phyloP scores from a whole-genome alignment of 2,329 filamentous ascomycete genomes.

The Westerdykella sp. region DNA sequence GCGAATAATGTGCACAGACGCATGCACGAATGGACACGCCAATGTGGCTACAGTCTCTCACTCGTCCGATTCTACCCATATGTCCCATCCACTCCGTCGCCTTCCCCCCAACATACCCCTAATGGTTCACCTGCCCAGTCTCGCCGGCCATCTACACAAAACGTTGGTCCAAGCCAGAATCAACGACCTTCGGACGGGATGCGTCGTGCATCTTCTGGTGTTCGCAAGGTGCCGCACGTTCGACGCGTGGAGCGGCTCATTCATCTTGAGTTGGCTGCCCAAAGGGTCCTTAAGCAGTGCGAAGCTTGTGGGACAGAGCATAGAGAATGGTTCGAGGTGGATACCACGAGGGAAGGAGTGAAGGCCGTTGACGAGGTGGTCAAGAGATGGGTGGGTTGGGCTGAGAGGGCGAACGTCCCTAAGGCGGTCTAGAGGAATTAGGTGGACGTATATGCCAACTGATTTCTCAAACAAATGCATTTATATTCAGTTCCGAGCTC shows the following conservation, averaged over 20 bases:
- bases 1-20: slow-evolving; percentile 81
- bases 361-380: slow-evolving; percentile 66
- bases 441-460: no score
- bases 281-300: slow-evolving; percentile 59
- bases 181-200: slow-evolving; percentile 7
- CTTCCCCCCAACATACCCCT: slow-evolving; percentile 20
- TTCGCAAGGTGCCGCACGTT: slow-evolving; percentile 72
- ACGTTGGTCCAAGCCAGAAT: not conserved
- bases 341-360: slow-evolving; percentile 65
- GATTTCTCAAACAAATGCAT: no score
- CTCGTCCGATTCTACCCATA: slow-evolving; percentile 92
- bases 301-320: slow-evolving; percentile 76
- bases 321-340: slow-evolving; percentile 91
- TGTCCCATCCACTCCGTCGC: slow-evolving; percentile 35
- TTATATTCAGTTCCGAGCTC: no score
- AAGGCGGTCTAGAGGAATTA: no score
- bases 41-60: slow-evolving; percentile 84
- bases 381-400: slow-evolving; percentile 81
- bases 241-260: slow-evolving; percentile 85
- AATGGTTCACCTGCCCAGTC: slow-evolving; percentile 24
- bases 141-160: slow-evolving; percentile 18
- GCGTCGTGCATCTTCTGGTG: slow-evolving; percentile 17
- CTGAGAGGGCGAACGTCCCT: slow-evolving; percentile 42
- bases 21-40: slow-evolving; percentile 86
- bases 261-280: slow-evolving; percentile 72